phyloP scores from a whole-genome alignment of 73 alveolate species.

The Uronychia setigera region DNA sequence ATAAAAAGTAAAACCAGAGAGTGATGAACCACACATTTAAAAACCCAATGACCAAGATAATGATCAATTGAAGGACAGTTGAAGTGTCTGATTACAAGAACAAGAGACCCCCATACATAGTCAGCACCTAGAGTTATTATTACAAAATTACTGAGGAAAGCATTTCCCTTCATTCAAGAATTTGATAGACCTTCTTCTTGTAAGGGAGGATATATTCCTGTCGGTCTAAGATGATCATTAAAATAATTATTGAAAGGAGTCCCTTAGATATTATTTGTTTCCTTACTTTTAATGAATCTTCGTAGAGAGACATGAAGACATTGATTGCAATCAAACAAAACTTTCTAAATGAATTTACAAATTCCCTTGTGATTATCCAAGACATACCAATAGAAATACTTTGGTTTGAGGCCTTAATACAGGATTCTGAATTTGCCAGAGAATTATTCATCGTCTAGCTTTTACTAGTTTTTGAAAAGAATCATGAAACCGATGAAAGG shows the following conservation, averaged over 20 bases:
- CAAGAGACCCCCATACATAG: neutral
- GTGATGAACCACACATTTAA: neutral
- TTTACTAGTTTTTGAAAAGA: constrained; percentile 7
- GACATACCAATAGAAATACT: constrained; percentile 17
- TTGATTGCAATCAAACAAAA: neutral
- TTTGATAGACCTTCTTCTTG: neutral
- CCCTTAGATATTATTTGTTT: no score
- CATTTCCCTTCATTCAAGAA: neutral
- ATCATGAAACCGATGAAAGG: constrained; percentile 32
- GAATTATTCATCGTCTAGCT: constrained; percentile 9
- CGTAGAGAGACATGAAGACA: neutral
- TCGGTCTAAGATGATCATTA: no score
- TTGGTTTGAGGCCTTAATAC: constrained; percentile 4
- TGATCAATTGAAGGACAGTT: neutral
- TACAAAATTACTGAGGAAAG: neutral
- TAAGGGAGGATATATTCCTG: neutral
- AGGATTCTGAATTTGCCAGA: neutral
- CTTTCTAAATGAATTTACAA: constrained; percentile 8
- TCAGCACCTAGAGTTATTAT: neutral
- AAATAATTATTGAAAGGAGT: neutral
- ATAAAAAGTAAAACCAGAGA: no score
- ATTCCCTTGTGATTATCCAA: no score
- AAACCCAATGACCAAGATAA: no score
- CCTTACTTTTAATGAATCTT: neutral
- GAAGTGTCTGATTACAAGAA: neutral